Evolutionary conservation across 1,139 yeast genomes (phyloP).

Genomic region (Scheffersomyces insectosa): DNA sequence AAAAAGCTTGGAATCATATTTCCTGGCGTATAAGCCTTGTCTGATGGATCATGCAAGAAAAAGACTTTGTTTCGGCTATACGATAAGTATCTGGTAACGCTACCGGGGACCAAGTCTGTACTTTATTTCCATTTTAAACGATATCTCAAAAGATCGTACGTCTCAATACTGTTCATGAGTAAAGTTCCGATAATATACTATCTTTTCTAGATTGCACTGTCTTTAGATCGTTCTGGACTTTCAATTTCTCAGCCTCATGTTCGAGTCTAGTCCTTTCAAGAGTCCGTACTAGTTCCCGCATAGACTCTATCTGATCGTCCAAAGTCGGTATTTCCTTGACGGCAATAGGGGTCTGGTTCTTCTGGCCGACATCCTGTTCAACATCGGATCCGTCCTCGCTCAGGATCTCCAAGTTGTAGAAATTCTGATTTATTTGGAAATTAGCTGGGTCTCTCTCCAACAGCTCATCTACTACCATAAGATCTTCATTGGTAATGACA

Average conservation of each 20-base stretch:
- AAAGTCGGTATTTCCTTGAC: neutral
- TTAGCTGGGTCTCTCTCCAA: constrained; percentile 1
- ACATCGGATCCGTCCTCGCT: constrained; percentile 6
- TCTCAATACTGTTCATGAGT: neutral
- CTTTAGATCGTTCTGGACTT: neutral
- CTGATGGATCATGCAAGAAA: no score
- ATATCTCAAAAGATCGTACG: no score
- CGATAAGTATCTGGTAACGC: no score
- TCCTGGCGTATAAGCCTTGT: no score
- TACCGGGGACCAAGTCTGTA: no score
- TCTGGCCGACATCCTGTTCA: neutral
- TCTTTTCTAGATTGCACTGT: neutral
- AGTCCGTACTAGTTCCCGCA: neutral
- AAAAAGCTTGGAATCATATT: no score
- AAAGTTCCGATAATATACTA: neutral
- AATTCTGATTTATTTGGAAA: constrained; percentile 7
- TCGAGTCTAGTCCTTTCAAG: neutral
- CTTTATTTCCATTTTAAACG: no score
- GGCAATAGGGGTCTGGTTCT: no score
- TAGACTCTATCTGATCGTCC: neutral
- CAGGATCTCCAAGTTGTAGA: constrained; percentile 14
- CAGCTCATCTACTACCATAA: constrained; percentile 10
- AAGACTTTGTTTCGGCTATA: no score
- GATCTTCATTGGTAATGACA: constrained; percentile 9
- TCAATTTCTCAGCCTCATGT: neutral